phyloP scores from a whole-genome alignment of 179 eudicot genomes.

The Heliamphora pulchella region DNA sequence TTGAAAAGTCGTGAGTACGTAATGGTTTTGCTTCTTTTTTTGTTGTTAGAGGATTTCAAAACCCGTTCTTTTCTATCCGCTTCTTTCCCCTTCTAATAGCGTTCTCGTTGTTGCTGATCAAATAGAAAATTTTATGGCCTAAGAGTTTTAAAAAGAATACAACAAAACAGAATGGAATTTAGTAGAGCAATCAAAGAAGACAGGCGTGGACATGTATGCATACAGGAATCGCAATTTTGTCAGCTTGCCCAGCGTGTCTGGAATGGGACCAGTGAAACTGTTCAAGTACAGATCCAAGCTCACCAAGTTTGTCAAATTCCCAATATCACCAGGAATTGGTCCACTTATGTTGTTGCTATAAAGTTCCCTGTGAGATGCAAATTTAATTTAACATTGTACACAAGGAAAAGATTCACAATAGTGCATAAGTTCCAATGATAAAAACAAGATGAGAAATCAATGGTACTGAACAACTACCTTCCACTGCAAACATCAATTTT shows the following conservation, averaged over 20 bases:
- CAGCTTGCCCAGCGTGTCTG: conserved; percentile 26
- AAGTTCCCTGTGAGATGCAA: conserved; percentile 23
- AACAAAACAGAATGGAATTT: background rate
- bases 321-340: conserved; percentile 23
- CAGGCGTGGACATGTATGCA: conserved; percentile 2
- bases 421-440: background rate
- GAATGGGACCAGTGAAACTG: conserved; percentile 25
- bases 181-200: conserved; percentile 1
- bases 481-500: background rate
- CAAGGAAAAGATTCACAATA: background rate
- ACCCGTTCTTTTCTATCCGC: too few species aligned
- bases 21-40: too few species aligned
- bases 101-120: background rate
- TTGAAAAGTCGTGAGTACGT: too few species aligned
- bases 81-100: background rate
- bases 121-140: background rate
- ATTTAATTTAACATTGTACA: background rate
- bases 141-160: background rate
- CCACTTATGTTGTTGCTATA: conserved; percentile 30
- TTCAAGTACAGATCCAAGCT: conserved; percentile 33
- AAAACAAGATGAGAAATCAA: background rate
- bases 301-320: conserved; percentile 28
- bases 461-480: background rate
- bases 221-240: conserved; percentile 26
- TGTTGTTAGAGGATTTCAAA: too few species aligned